Evolutionary conservation across 2,329 filamentous ascomycete genomes (phyloP), one percentile per base, ranked within the genome.

Genomic region (Pezicula radicicola): DNA sequence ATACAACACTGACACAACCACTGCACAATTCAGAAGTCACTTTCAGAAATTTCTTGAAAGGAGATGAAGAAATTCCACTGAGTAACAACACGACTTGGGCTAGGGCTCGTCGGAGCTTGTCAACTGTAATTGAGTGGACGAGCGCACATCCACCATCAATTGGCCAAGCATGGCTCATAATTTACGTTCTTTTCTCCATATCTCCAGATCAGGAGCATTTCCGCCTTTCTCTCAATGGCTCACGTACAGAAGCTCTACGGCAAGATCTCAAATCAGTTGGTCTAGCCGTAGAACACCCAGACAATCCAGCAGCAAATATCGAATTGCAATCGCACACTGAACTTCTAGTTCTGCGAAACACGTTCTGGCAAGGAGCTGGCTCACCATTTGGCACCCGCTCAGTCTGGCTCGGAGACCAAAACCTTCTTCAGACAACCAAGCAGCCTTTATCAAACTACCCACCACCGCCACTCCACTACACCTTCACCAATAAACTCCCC

Each of bases 311-410:
- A 45, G 27, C 6, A 12, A 19, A 18, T 10, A 70, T 50, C 37
- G 19, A 21, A 16, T 9, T 21, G 8, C n/a, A 40, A 40, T 62
- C 68, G 12, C 30, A 33, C 10, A 62, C 67, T 9, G 68, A 76
- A 51, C 58, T 81, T 35, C 57, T 84, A 25, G 63, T 83, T 43
- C 69, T 80, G 2, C 72, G 80, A 51, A 72, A 73, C 67, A 75
- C 83, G 33, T 88, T 88, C 72, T 88, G 85, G 84, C 85, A 88
- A 62, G 85, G 85, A 43, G 85, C 85, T 28, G 84, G 79, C 16
- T 86, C 84, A 1, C 85, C 85, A 6, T 79, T 87, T 51, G 85
- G 85, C 10, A 72, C 83, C 43, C 83, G 83, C 19, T 77, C 84
- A 2, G 75, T 77, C 53, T 87, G 85, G 85, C 74, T 51, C 6